phyloP scores from a whole-genome alignment of 305 asterid species.

The Stenogyne calaminthoides region DNA sequence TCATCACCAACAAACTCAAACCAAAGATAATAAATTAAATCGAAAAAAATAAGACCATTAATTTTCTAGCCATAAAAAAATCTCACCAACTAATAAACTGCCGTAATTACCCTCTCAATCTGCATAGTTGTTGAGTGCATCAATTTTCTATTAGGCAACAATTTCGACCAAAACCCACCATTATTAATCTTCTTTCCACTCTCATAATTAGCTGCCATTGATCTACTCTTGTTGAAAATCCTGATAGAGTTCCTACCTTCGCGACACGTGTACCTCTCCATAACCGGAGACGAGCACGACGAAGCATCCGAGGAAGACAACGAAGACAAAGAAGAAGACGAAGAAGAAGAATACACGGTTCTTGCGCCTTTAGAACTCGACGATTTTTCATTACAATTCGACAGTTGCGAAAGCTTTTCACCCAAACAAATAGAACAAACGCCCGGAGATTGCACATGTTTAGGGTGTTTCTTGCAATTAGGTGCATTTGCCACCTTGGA shows the following conservation, averaged over 20 bases:
- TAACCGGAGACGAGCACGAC: constrained; percentile 51
- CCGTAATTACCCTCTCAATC: constrained; percentile 40
- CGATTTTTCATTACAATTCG: constrained; percentile 8
- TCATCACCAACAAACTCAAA: background rate
- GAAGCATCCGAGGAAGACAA: constrained; percentile 53
- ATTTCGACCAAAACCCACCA: constrained; percentile 63
- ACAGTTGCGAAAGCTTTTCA: constrained; percentile 52
- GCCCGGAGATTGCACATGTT: constrained; percentile 69
- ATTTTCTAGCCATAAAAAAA: background rate
- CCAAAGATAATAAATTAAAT: background rate
- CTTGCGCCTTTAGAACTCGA: constrained; percentile 26
- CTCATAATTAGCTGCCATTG: constrained; percentile 34
- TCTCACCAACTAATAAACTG: constrained; percentile 12
- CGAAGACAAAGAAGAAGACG: constrained; percentile 46
- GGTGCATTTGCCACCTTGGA: constrained; percentile 26
- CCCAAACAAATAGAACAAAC: constrained; percentile 69
- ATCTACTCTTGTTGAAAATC: constrained; percentile 57
- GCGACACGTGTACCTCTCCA: constrained; percentile 6
- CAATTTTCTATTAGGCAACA: constrained; percentile 37
- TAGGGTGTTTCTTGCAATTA: constrained; percentile 64
- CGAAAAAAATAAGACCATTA: background rate
- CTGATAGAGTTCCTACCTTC: constrained; percentile 22
- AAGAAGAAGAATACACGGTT: constrained; percentile 22
- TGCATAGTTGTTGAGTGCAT: constrained; percentile 48
- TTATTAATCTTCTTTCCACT: constrained; percentile 29